A percentile compares a stretch with the other conserved stretches of the same genome.
phyloP scores from a whole-genome alignment of 2,329 filamentous ascomycete genomes.

The Setomelanomma holmii region DNA sequence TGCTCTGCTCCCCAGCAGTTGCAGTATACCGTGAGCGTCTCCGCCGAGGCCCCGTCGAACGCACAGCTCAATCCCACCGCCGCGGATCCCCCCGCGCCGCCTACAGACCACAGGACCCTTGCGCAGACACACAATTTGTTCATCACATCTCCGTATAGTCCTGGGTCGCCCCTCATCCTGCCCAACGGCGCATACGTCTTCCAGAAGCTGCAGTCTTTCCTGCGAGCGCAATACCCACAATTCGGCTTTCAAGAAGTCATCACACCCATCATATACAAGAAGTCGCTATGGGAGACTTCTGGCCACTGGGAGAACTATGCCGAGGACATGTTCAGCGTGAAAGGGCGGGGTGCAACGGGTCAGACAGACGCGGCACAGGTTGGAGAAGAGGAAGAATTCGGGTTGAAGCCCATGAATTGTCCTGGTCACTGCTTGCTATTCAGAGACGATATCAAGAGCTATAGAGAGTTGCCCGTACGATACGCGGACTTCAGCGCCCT shows the following conservation, averaged over 20 bases:
- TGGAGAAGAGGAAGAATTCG: constrained; percentile 74
- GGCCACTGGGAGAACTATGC: constrained; percentile 90
- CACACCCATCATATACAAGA: constrained; percentile 90
- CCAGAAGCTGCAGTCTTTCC: constrained; percentile 81
- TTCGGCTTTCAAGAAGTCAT: constrained; percentile 91
- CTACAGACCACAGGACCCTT: constrained; percentile 59
- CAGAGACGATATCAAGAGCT: constrained; percentile 73
- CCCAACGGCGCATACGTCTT: constrained; percentile 83
- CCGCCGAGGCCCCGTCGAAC: constrained; percentile 21
- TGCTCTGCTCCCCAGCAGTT: constrained; percentile 41
- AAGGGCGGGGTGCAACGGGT: constrained; percentile 58
- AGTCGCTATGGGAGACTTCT: constrained; percentile 82
- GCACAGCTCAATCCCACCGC: constrained; percentile 41
- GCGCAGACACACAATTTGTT: constrained; percentile 73
- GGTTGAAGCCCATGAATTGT: constrained; percentile 92
- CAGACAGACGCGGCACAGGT: constrained; percentile 53
- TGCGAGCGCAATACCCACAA: constrained; percentile 81
- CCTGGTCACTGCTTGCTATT: constrained; percentile 89
- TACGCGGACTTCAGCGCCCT: constrained; percentile 87
- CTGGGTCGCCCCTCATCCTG: constrained; percentile 84
- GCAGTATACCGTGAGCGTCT: constrained; percentile 30
- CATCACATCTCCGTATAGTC: constrained; percentile 78
- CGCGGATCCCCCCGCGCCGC: constrained; percentile 44
- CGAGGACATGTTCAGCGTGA: constrained; percentile 90
- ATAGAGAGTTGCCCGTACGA: constrained; percentile 80